phyloP scores from a whole-genome alignment of 495 filamentous ascomycete genomes.

The Talaromyces ruber region DNA sequence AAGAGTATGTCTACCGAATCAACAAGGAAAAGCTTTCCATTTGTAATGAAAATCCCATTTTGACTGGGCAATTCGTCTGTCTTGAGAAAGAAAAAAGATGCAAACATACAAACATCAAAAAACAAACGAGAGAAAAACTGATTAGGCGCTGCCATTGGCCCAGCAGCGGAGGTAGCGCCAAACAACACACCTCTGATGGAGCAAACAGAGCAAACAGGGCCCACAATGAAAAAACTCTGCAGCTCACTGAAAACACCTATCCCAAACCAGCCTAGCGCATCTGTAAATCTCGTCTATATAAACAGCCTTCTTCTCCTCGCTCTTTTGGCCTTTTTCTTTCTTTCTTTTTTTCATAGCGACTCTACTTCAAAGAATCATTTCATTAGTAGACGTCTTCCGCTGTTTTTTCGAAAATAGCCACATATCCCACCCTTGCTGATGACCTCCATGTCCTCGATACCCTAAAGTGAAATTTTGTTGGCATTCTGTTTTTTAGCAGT shows the following conservation, averaged over 20 bases:
- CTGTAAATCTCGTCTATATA: conserved; percentile 1
- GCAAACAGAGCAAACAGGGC: background rate
- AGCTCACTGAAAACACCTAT: background rate
- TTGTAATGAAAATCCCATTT: background rate
- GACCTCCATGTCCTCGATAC: conserved; percentile 57
- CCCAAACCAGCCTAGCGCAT: background rate
- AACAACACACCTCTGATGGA: background rate
- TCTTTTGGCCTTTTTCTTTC: conserved; percentile 8
- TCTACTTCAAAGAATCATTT: conserved; percentile 75
- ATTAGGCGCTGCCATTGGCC: background rate
- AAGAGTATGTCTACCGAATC: too few species aligned
- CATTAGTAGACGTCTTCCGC: conserved; percentile 77
- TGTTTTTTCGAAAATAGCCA: conserved; percentile 73
- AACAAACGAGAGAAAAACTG: background rate
- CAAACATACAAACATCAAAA: background rate
- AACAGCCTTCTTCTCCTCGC: background rate
- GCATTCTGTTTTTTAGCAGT: conserved; percentile 13
- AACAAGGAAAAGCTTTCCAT: background rate
- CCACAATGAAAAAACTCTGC: background rate
- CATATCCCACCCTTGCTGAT: conserved; percentile 71
- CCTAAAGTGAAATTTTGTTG: conserved; percentile 53
- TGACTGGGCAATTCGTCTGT: background rate
- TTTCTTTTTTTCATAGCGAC: conserved; percentile 8
- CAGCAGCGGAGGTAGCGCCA: background rate
- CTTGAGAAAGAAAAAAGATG: background rate